Base-by-base conservation (phyloP, 1,284 basidiomycete genomes). In the Neotropicomus parvogracilis region DNA sequence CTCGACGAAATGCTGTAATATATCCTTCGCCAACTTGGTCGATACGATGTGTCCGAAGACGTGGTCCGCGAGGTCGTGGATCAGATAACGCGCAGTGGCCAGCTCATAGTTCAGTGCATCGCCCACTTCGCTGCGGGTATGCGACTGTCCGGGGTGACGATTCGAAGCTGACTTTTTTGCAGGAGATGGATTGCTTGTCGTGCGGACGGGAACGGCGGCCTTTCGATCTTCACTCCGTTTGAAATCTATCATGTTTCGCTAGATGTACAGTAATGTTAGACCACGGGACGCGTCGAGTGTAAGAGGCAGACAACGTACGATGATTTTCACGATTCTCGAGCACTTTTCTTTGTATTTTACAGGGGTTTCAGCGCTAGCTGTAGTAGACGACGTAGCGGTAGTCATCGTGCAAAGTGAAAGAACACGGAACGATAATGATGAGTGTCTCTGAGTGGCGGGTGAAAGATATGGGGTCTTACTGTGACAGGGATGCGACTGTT, bases 231-330 rank as follows among this genome's bases (percentile, higher is more conserved):
- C 13, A 14, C 20, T 6, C 7, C 8, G 7, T 13, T 17, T 24
- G 40, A 36, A n/a, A 17, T 33, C 46, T 3, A 19, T 6, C 21
- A 46, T 46, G 33, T 53, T 53, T n/a, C 44, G 49, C 49, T 53
- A n/a, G 14, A 7, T 13, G 8, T 2, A 19, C 2, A 7, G 21
- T 13, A 6, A 13, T 4, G 34, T 52, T 6, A 38, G 44, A 24
- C 8, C 27, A 33, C 3, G 1, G 12, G 8, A 12, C 1, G 24
- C 19, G 13, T 3, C 2, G 24, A 24, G 24, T 24, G 24, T 8
- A 8, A 24, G 24, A 6, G 9, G 8, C 3, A 19, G 29, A 6
- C 20, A 9, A 44, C 46, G 7, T 42, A 54, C 46, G 10, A 33
- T n/a, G 20, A 45, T 28, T 19, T 34, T 21, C 2, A 33, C 14